Evolutionary conservation across 83 land plant species (phyloP).

Genomic region (Isoetes engelmannii): DNA sequence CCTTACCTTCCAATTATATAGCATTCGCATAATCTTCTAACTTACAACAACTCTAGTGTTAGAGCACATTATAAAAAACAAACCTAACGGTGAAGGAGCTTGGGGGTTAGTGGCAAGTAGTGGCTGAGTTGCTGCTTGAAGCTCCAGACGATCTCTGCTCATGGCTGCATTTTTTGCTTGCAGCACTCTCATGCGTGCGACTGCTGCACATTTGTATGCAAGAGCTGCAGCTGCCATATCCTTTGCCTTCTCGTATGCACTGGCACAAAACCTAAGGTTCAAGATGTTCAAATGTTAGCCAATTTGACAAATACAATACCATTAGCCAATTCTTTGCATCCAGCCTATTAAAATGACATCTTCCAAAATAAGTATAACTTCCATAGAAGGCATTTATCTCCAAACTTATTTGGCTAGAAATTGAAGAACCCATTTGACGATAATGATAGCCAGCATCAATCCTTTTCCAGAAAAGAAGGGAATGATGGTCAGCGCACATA

Average conservation of each 20-base stretch:
- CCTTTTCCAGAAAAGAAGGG: too few relatives aligned
- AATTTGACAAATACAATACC: neutral
- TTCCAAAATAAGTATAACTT: neutral
- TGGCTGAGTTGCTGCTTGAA: conserved; percentile 41
- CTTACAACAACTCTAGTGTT: too few relatives aligned
- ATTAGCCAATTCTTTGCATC: neutral
- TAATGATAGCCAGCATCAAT: too few relatives aligned
- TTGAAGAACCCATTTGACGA: too few relatives aligned
- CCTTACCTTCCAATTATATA: too few relatives aligned
- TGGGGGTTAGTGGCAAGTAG: neutral
- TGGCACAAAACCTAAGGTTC: conserved; percentile 63
- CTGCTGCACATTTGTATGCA: conserved; percentile 87
- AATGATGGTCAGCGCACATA: conserved; percentile 26
- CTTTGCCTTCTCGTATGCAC: conserved; percentile 55
- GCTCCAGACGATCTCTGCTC: conserved; percentile 53
- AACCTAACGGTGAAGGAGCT: conserved; percentile 13
- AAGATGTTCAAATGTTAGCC: neutral
- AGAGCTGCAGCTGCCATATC: conserved; percentile 84
- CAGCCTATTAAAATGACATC: neutral
- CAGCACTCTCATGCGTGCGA: conserved; percentile 75
- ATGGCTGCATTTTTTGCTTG: conserved; percentile 43
- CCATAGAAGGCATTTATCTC: too few relatives aligned
- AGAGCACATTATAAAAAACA: neutral
- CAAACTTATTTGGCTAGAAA: too few relatives aligned
- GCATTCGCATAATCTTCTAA: too few relatives aligned